Percentiles rank a stretch among this genome's conserved stretches.
These are phyloP conservation scores for Chlamydomonas sphaeroides DNA, from an alignment of 139 green algal species.

Conservation along the genomic window DNA sequence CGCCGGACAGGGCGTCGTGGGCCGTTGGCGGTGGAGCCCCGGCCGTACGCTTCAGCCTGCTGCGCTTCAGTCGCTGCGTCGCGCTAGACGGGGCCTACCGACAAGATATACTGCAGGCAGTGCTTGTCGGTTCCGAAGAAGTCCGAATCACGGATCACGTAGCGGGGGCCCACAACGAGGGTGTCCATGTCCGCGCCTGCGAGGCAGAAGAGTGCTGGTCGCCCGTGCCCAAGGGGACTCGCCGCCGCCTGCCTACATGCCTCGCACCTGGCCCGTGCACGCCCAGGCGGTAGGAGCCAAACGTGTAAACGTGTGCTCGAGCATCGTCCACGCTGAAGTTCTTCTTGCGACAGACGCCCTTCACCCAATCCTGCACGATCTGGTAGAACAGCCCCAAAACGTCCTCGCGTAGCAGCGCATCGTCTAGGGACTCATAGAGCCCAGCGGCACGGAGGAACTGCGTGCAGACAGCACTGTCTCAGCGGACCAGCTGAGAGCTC, in stretches of 20 bases:
- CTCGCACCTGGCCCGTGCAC: conserved; percentile 88
- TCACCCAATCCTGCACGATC: conserved; percentile 82
- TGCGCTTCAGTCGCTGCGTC: no score
- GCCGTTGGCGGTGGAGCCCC: no score
- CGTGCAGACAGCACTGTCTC: background rate
- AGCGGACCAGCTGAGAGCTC: background rate
- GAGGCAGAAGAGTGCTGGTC: background rate
- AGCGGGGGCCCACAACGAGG: conserved; percentile 89
- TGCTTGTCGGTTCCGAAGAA: conserved; percentile 90
- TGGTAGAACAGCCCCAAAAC: conserved; percentile 65
- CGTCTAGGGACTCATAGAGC: conserved; percentile 72
- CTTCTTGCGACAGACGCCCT: conserved; percentile 52
- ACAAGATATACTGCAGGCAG: conserved; percentile 73
- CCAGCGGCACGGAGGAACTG: conserved; percentile 61
- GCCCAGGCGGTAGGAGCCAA: conserved; percentile 94
- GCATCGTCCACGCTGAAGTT: conserved; percentile 70
- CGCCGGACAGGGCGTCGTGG: background rate
- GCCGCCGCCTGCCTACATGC: no score
- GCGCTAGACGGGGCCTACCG: conserved; percentile 43
- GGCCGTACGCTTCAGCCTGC: no score
- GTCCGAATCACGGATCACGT: conserved; percentile 80
- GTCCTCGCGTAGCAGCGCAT: conserved; percentile 68
- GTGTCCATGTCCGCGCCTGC: conserved; percentile 97
- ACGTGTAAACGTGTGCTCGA: conserved; percentile 93
- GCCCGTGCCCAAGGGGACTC: no score